Base-by-base conservation (phyloP, 148 eudicot genomes). In the Rhododendron vialii region DNA sequence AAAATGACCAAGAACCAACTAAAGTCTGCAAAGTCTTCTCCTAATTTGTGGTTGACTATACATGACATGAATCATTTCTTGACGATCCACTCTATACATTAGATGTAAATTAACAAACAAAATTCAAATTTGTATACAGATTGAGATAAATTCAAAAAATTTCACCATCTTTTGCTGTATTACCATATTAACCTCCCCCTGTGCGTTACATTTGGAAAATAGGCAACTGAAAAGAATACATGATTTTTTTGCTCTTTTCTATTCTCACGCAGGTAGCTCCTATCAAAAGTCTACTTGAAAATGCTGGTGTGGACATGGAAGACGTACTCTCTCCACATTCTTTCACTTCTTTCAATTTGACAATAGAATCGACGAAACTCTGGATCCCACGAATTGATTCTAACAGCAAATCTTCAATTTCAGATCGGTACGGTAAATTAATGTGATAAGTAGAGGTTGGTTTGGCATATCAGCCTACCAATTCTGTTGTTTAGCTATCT, bases 281-380 rank as follows among this genome's bases (percentile, higher is more conserved):
- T 11, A 63, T 80, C 57, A 76, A 85, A 73, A 86, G 85, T 79
- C 67, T 82, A 78, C 87, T 96, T 50, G 86, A 89, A 51, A 67
- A 83, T 35, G 87, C 79, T 26, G 88, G 89, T 73, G 78, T 78
- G 35, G 87, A 87, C 65, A 88, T 92, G 76, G 82, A 86, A 59
- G 85, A 93, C 47, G 10, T 75, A 65, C 90, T 95, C 36, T 36
- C 91, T 57, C 97, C 95, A 18, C 69, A 92, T 88, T 93, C 97
- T 38, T 88, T 96, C 22, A 92, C 93, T 82, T 89, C 92, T 26
- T 89, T 95, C 36, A 95, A 94, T 88, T 84, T 96, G 87, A 77
- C 92, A 43, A 90, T 88, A 83, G 88, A 83, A 81, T 85, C 88
- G 50, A 87, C 87, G 79, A 67, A 86, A 84, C 65, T 91, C 12